Conservation (phyloP, 1,284 basidiomycete genomes). For the Phylloporus sp. region DNA sequence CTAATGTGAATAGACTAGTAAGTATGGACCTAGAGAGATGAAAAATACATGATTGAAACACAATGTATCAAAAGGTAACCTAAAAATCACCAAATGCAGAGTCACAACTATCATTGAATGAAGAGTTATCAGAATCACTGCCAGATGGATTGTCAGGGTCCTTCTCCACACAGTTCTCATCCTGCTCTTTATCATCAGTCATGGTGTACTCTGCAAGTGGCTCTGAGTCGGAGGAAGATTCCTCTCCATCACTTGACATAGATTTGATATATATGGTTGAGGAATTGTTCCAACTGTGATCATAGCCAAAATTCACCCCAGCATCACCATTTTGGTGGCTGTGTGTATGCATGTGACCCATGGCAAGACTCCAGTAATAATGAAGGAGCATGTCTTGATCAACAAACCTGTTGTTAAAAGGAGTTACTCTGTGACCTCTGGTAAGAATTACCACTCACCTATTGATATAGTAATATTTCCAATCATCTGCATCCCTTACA, state of each 20-base stretch:
- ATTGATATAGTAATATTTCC: background rate
- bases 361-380: background rate
- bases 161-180: background rate
- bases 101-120: background rate
- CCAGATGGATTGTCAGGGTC: background rate
- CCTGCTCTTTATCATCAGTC: background rate
- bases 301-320: background rate
- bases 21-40: no score
- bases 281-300: background rate
- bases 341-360: background rate
- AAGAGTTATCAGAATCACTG: background rate
- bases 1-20: no score
- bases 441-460: background rate
- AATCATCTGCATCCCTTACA: background rate
- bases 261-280: background rate
- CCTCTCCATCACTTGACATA: background rate
- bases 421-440: background rate
- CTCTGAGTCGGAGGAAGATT: background rate
- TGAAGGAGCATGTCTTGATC: background rate
- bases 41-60: no score
- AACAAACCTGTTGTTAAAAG: background rate
- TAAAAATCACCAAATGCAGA: background rate
- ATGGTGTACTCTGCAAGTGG: background rate
- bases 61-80: background rate
- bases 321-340: background rate